Evolutionary conservation across 257 asterid species (phyloP), one percentile per base, ranked within the genome.

Genomic region (Asclepias syriaca): DNA sequence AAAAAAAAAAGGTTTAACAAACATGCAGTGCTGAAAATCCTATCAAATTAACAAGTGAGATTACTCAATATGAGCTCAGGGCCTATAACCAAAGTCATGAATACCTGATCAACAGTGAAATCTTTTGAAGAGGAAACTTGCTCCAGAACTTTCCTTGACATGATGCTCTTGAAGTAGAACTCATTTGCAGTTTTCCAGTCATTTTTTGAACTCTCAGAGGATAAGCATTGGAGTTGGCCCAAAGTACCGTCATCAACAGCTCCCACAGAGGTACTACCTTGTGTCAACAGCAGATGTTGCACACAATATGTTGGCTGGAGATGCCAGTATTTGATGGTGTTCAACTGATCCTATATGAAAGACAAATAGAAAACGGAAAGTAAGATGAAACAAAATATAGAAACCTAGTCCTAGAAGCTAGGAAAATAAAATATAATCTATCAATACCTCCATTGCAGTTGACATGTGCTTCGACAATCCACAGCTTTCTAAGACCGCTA

Each of bases 161-260:
- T 84, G 70, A 95, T 82, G 87, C 96, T 85, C 87, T 85, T 95
- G 89, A 90, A 95, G 83, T 95, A 95, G 86, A 77, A 88, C 70
- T 77, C 78, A 65, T 92, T 92, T 57, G 95, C 95, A 24, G 72
- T 63, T 74, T 72, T 84, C 98, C 99, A 94, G 59, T 77, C 73
- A 61, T 46, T 70, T 63, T 85, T 88, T 58, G 59, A 65, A 74
- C 48, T 71, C 34, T 73, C 76, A 75, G 68, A 37, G 21, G 88
- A 74, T 22, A 82, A 75, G 72, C 78, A 66, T 77, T 75, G 76
- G 64, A 71, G 58, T 78, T 69, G 39, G 75, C 79, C 69, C 14
- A 34, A 48, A 71, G 71, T 77, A 77, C 69, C 13, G 65, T 49
- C 75, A 48, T 73, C 75, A 40, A 45, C 73, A 72, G 77, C 72